A percentile compares a stretch with the other conserved stretches of the same genome.
phyloP scores from a whole-genome alignment of 441 rosid genomes.

The Pelargonium citronellum region DNA sequence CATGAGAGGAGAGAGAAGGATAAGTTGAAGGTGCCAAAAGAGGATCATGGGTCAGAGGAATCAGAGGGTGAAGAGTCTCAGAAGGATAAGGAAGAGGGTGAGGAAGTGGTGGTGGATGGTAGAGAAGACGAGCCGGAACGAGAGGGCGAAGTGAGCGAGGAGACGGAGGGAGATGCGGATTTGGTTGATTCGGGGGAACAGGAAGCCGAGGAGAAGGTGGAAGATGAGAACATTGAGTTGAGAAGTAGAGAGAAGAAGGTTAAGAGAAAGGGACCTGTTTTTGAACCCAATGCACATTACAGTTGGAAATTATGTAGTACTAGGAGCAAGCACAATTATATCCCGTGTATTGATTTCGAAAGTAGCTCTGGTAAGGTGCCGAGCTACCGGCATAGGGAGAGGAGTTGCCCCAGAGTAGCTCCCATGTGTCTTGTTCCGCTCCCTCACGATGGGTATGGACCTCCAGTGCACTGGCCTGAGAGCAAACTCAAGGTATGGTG shows the following conservation, averaged over 20 bases:
- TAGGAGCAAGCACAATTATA: constrained; percentile 88
- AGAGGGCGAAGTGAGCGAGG: constrained; percentile 39
- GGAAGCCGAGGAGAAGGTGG: constrained; percentile 40
- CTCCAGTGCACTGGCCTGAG: constrained; percentile 76
- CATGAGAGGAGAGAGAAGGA: constrained; percentile 35
- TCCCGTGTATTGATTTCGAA: constrained; percentile 90
- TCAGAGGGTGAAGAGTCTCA: constrained; percentile 40
- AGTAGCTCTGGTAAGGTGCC: constrained; percentile 52
- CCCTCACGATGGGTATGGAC: constrained; percentile 66
- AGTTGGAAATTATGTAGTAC: constrained; percentile 79
- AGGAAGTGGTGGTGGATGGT: constrained; percentile 51
- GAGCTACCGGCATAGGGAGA: constrained; percentile 74
- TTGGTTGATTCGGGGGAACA: constrained; percentile 40
- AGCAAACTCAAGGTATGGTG: constrained; percentile 64
- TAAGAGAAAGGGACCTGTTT: constrained; percentile 76
- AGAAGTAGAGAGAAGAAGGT: constrained; percentile 39
- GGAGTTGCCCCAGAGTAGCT: constrained; percentile 75
- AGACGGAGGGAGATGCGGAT: constrained; percentile 39
- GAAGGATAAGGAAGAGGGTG: constrained; percentile 41
- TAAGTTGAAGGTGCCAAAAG: constrained; percentile 30
- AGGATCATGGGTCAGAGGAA: constrained; percentile 31
- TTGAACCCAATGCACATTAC: constrained; percentile 75
- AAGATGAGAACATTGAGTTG: constrained; percentile 34
- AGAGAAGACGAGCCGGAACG: constrained; percentile 36
- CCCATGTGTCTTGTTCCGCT: constrained; percentile 86